A percentile compares a stretch with the other conserved stretches of the same genome.
Conservation (phyloP, 306 rosid species). For the Sphenostylis stenocarpa region DNA sequence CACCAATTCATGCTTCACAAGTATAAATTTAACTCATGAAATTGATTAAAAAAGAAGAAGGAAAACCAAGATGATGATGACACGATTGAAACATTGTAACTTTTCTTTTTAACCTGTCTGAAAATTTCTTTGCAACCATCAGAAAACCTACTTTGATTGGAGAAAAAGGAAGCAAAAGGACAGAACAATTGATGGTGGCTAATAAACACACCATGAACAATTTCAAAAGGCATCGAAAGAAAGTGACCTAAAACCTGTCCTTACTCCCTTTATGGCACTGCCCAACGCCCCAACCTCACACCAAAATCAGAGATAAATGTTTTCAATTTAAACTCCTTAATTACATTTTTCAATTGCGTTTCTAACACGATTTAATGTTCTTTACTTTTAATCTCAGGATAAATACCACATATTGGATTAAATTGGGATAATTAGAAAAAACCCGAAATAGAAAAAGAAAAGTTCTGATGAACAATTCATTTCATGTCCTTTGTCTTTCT, state of each 20-base stretch:
- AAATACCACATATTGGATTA: neutral
- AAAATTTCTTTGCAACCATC: conserved; percentile 12
- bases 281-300: neutral
- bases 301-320: neutral
- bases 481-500: neutral
- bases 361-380: neutral
- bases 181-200: neutral
- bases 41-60: neutral
- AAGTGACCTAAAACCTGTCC: conserved; percentile 10
- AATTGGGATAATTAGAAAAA: neutral
- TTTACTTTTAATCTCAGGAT: neutral
- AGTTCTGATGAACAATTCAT: neutral
- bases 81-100: conserved; percentile 28
- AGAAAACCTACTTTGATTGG: neutral
- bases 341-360: neutral
- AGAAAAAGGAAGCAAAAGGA: conserved; percentile 4
- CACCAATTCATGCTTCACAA: too few relatives aligned
- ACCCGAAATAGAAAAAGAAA: neutral
- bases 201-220: conserved; percentile 15
- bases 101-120: conserved; percentile 9
- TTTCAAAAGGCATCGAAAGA: neutral
- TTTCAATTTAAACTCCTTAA: neutral
- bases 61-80: neutral
- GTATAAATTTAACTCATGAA: too few relatives aligned
- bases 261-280: neutral